Evolutionary conservation across 371 early-diverging fungal species (phyloP), one percentile per base, ranked within the genome.

Genomic region (Mortierella sp.): DNA sequence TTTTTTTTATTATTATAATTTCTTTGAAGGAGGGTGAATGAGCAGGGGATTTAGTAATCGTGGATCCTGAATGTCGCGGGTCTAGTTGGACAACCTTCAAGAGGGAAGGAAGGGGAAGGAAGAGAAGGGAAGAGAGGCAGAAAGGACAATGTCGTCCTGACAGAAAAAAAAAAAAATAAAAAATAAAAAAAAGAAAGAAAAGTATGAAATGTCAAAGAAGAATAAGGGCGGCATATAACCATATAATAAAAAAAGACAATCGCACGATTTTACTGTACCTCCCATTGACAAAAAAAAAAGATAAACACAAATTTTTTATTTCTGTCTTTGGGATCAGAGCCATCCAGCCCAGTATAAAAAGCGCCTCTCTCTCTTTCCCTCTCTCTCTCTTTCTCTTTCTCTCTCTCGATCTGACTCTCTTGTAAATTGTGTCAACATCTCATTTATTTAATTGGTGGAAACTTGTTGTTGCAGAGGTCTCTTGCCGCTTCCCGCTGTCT

Each of bases 91-190:
- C 16, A 16, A 20, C 5, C 49, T 35, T 12, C 28, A 30, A 9
- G 37, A 61, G 28, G 51, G 26, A n/a, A 49, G 18, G 68, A 32
- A 49, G 52, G 12, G 28, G 22, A 69, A 16, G 55, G 22, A 62
- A 12, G 47, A 26, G 43, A 54, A 59, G 37, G 43, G n/a, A 24
- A 59, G 28, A 49, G 35, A 47, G 47, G 30, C 58, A 32, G 14
- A 47, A 49, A 6, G 6, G 49, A 20, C 49, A 49, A 49, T 49
- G 49, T 49, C 49, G 16, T 49, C 49, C n/a, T 49, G 49, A 16
- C 16, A 49, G 6, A 49, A 49, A 20, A 16, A 18, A 45, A 26
- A 35, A 40, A 57, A 35, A 43, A 35, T 9, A 14, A 22, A 5
- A 20, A 28, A 55, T 10, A 45, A 51, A 26, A 16, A 30, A 30